Conservation (phyloP, 2,329 filamentous ascomycete genomes). For the Cercospora sp. region DNA sequence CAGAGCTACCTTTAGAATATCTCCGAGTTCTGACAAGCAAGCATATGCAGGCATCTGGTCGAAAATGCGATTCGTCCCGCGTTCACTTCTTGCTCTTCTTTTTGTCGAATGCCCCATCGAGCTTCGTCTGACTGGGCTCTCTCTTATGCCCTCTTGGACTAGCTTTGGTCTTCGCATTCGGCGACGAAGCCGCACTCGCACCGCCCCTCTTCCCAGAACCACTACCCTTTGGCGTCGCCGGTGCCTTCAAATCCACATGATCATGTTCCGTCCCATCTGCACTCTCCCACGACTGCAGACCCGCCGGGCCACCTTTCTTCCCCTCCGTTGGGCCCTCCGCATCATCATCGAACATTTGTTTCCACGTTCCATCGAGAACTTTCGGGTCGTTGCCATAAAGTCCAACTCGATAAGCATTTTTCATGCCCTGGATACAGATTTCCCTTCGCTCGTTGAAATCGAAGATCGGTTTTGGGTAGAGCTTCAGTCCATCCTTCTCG, state of each 20-base stretch:
- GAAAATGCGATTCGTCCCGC: neutral
- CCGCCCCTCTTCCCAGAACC: neutral
- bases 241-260: slow-evolving; percentile 19
- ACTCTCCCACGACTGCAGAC: slow-evolving; percentile 35
- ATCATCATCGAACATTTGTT: slow-evolving; percentile 49
- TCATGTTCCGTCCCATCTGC: slow-evolving; percentile 32
- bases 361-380: slow-evolving; percentile 63
- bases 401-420: slow-evolving; percentile 66
- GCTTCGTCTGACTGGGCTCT: slow-evolving; percentile 37
- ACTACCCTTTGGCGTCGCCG: slow-evolving; percentile 18
- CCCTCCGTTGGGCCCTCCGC: slow-evolving; percentile 50
- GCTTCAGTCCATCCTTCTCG: slow-evolving; percentile 45
- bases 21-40: neutral
- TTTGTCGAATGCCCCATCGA: slow-evolving; percentile 36
- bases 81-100: slow-evolving; percentile 30
- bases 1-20: neutral
- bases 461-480: slow-evolving; percentile 75
- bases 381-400: slow-evolving; percentile 63
- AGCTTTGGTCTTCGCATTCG: slow-evolving; percentile 15
- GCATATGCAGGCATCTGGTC: too few relatives aligned
- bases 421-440: slow-evolving; percentile 67
- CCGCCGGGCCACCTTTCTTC: slow-evolving; percentile 42
- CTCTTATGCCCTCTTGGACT: slow-evolving; percentile 33
- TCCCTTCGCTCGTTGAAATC: slow-evolving; percentile 66
- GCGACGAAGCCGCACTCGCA: neutral